Percentiles rank a stretch among this genome's conserved stretches.
Evolutionary conservation across 2,329 filamentous ascomycete species (phyloP).

Genomic region (Coniochaeta hoffmannii): DNA sequence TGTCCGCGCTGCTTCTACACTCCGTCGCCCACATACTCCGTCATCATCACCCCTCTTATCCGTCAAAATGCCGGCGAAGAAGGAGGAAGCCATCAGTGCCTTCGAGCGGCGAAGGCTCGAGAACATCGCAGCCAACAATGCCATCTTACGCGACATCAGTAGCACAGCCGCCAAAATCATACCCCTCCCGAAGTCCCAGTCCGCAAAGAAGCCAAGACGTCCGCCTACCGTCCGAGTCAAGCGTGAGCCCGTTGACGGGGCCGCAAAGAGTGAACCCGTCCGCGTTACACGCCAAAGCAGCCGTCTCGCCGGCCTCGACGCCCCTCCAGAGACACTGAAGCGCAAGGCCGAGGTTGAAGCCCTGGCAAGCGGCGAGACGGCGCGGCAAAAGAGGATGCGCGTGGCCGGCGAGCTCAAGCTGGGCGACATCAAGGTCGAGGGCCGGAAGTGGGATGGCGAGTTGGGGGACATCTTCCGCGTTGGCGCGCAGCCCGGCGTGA

Average conservation of each 20-base stretch:
- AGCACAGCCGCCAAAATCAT: constrained; percentile 63
- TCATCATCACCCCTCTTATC: too few relatives aligned
- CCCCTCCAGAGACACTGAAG: constrained; percentile 39
- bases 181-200: constrained; percentile 42
- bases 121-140: constrained; percentile 82
- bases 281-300: constrained; percentile 51
- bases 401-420: constrained; percentile 57
- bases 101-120: constrained; percentile 81
- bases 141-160: constrained; percentile 68
- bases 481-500: constrained; percentile 70
- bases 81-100: constrained; percentile 56
- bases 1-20: too few relatives aligned
- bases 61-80: constrained; percentile 36
- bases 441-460: constrained; percentile 68
- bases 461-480: constrained; percentile 37
- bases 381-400: constrained; percentile 50
- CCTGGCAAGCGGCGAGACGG: constrained; percentile 30
- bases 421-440: constrained; percentile 71
- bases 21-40: too few relatives aligned
- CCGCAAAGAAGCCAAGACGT: constrained; percentile 19
- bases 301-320: constrained; percentile 46
- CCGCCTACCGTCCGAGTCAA: constrained; percentile 25
- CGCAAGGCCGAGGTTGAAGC: constrained; percentile 43
- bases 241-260: constrained; percentile 35
- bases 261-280: constrained; percentile 36